Base-by-base conservation (phyloP, 305 asterid genomes). In the Fraxinus paxiana region DNA sequence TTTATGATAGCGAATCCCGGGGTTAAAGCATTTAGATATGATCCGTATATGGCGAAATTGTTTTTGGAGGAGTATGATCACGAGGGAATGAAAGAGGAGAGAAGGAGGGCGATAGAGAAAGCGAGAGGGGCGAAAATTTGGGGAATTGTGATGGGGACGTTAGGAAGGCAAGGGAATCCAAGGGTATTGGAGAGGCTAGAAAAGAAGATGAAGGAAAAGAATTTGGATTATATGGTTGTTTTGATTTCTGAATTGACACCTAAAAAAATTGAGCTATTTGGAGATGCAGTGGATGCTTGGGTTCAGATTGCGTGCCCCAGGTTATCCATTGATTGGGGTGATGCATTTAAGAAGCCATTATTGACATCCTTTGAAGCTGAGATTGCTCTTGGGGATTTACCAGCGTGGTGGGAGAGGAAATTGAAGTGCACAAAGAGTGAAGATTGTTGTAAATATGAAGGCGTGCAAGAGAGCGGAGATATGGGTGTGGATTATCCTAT, bases 251-350 rank as follows among this genome's bases (percentile, higher is more conserved):
- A 94, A 85, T 81, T 95, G 82, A 92, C 99, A 1, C 99, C 98
- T 9, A 86, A 30, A 43, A 88, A 95, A 80, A 89, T 95, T 18
- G 91, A 92, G 24, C 90, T 91, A 77, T 95, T 95, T 80, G 98
- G 91, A 71, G 97, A 92, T 81, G 92, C 95, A 0, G 93, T 95
- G 5, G 98, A 95, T 79, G 97, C 99, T 28, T 95, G 98, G 98
- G 80, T 94, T 84, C 99, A 95, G 86, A 91, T 95, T 43, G 99
- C 99, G 0, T 95, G 98, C 76, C 99, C 99, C 56, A 89, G 98
- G 87, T 73, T 95, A 90, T 95, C 99, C 0, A 95, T 95, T 81
- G 97, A 92, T 83, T 95, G 98, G 99, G 98, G 99, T 1, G 98
- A 91, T 82, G 99, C 99, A 0, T 95, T 95, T 82, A 89, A 71